A percentile compares a stretch with the other conserved stretches of the same genome.
phyloP scores from a whole-genome alignment of 1,284 basidiomycete genomes.

The Leccinum subfulvum region DNA sequence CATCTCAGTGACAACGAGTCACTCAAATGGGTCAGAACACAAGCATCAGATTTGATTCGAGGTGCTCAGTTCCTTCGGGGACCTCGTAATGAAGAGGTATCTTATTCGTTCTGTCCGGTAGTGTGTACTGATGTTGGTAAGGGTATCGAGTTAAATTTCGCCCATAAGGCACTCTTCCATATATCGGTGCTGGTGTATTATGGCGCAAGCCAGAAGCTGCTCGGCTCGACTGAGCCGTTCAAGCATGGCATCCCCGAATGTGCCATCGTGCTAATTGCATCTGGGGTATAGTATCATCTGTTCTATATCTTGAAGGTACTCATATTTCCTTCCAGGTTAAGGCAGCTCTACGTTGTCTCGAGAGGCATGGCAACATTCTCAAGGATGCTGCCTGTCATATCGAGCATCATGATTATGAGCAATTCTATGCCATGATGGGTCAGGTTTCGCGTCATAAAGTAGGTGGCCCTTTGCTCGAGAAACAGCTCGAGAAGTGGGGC shows the following conservation, averaged over 20 bases:
- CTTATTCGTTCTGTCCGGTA: background rate
- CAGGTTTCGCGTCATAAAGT: background rate
- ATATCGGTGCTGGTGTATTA: background rate
- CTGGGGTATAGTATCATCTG: background rate
- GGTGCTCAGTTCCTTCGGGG: background rate
- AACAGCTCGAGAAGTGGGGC: background rate
- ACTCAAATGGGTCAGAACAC: background rate
- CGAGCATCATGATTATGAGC: background rate
- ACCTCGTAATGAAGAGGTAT: background rate
- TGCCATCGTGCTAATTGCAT: background rate
- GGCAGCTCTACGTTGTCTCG: background rate
- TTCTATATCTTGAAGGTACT: background rate
- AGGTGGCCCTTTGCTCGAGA: background rate
- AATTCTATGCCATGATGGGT: background rate
- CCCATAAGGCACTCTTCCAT: background rate
- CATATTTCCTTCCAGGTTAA: background rate
- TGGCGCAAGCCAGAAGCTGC: slow-evolving; percentile 1
- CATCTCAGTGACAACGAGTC: background rate
- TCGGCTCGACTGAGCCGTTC: background rate
- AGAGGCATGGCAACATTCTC: background rate
- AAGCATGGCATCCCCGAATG: background rate
- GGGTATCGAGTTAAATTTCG: background rate
- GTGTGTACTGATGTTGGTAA: background rate
- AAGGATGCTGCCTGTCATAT: background rate
- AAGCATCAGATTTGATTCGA: background rate